Evolutionary conservation across 1,284 basidiomycete species (phyloP).

Genomic region (Sporisorium scitamineum): DNA sequence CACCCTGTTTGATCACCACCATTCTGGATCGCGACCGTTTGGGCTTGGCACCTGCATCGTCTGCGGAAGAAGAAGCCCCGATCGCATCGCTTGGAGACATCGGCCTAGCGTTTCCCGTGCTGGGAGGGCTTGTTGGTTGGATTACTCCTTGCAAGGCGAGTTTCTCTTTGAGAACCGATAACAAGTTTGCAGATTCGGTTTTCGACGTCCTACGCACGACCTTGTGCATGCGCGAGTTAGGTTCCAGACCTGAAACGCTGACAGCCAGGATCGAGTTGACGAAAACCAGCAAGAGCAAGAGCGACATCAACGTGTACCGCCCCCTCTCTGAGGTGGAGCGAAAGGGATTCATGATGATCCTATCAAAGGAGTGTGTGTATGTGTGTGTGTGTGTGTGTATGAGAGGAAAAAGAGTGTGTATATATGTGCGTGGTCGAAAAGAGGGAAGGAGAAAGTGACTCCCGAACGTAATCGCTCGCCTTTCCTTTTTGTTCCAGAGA

Average conservation of each 20-base stretch:
- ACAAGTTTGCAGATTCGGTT: too few relatives aligned
- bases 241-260: background rate
- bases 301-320: background rate
- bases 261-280: background rate
- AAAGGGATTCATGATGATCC: background rate
- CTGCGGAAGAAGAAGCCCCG: too few relatives aligned
- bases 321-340: background rate
- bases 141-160: too few relatives aligned
- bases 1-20: too few relatives aligned
- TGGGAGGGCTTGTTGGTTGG: too few relatives aligned
- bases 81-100: too few relatives aligned
- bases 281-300: background rate
- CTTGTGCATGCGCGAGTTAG: background rate
- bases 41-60: too few relatives aligned
- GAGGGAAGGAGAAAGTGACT: background rate
- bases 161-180: too few relatives aligned
- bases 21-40: too few relatives aligned
- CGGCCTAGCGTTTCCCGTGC: too few relatives aligned
- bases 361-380: background rate
- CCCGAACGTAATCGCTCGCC: background rate
- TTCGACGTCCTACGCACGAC: background rate
- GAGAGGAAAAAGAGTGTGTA: background rate
- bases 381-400: background rate
- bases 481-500: background rate
- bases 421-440: background rate